Evolutionary conservation across 768 basidiomycete genomes (phyloP).

Genomic region (Ramaria sp.): DNA sequence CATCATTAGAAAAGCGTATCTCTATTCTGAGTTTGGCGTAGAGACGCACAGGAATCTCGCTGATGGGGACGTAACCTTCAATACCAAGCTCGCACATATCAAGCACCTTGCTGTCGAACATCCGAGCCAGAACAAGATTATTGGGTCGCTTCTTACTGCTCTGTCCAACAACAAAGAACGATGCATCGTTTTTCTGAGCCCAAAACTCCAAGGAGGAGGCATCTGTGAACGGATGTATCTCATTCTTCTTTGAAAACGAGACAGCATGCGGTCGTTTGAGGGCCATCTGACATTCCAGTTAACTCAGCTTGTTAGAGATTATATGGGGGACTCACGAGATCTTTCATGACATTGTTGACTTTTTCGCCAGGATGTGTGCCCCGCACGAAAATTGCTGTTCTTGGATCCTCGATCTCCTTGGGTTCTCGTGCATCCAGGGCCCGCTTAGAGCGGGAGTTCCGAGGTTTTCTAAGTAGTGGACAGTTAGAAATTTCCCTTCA

Average conservation of each 20-base stretch:
- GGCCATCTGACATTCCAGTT: constrained; percentile 52
- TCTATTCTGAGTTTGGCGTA: not conserved
- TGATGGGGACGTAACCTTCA: constrained; percentile 68
- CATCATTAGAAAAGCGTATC: not conserved
- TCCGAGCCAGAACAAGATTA: constrained; percentile 73
- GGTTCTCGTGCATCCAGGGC: constrained; percentile 78
- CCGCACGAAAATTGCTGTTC: constrained; percentile 83
- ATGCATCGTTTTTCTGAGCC: constrained; percentile 88
- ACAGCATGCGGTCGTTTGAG: constrained; percentile 87
- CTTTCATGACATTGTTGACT: constrained; percentile 74
- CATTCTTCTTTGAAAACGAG: constrained; percentile 90
- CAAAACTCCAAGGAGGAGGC: constrained; percentile 82
- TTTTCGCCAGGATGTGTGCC: constrained; percentile 80
- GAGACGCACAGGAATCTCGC: constrained; percentile 67
- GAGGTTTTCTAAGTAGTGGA: constrained; percentile 56
- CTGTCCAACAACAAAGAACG: constrained; percentile 81
- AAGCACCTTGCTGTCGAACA: constrained; percentile 74
- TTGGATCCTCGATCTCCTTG: constrained; percentile 80
- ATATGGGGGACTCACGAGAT: constrained; percentile 49
- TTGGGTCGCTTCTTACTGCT: constrained; percentile 93
- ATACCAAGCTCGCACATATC: constrained; percentile 96
- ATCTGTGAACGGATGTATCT: constrained; percentile 84
- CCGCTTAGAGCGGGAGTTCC: constrained; percentile 92
- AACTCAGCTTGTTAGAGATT: not conserved
- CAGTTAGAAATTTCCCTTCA: not conserved